Evolutionary conservation across 768 basidiomycete species (phyloP), one percentile per base, ranked within the genome.

Genomic region (Hygrocybe coccinea): DNA sequence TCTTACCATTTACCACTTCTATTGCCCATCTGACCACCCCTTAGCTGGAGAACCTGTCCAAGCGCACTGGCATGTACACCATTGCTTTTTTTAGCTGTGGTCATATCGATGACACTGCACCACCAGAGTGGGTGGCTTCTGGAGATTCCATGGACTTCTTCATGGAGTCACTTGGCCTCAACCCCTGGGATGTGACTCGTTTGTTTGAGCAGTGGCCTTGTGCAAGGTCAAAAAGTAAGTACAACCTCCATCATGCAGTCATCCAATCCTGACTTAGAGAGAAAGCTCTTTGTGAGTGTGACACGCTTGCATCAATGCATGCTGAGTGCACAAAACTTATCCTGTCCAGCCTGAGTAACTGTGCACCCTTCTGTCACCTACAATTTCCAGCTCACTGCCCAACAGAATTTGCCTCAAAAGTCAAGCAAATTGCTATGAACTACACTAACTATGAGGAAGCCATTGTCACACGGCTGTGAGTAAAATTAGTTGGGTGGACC

Each of bases 131-230:
- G 34, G 46, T 24, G 46, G 51, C 11, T 19, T 10, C 14, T 8
- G 34, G 51, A n/a, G 35, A 52, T 35, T 52, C 35, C 12, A n/a
- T 41, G 36, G 51, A 54, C 29, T 54, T 54, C 41, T 9, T 54
- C 41, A 6, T 19, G 14, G 39, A 54, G n/a, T 11, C n/a, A 7
- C 41, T 54, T 6, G 22, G 25, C 8, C 12, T 25, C 11, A 41
- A 54, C 25, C 39, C 41, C 11, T 54, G 41, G 39, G 52, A 54
- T 22, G 39, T 54, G 8, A 24, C 35, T 5, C 21, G 52, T 17
- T 41, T 22, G 14, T 54, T 54, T 33, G 52, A 54, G 29, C 39
- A 54, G 24, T 44, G 52, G 43, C 45, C 38, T 8, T 54, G 43
- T 45, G 15, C 37, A 7, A 6, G n/a, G 15, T 5, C 9, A 12